These are phyloP conservation scores for Venturia oleaginea DNA, from an alignment of 2,329 filamentous ascomycete genomes.

Conservation along the genomic window DNA sequence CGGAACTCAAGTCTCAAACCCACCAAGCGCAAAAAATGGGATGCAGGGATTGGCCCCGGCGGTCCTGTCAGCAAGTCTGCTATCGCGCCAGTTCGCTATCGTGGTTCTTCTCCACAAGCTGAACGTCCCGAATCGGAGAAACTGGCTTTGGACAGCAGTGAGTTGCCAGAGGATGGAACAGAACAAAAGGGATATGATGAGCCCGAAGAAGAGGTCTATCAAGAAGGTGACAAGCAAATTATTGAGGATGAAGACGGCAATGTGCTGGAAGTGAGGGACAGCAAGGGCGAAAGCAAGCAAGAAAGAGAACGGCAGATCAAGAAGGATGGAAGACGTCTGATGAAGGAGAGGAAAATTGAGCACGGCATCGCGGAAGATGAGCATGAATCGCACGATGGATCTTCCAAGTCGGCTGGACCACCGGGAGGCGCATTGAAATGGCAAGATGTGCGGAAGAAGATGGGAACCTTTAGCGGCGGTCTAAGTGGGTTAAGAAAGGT, in stretches of 20 bases:
- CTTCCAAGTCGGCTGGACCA: constrained; percentile 20
- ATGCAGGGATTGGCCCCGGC: constrained; percentile 63
- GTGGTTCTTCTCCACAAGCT: constrained; percentile 15
- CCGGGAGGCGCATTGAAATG: constrained; percentile 27
- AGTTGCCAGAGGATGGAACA: constrained; percentile 27
- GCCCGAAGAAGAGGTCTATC: constrained; percentile 57
- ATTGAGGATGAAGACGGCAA: constrained; percentile 84
- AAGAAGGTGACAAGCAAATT: constrained; percentile 70
- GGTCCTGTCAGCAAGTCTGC: constrained; percentile 86
- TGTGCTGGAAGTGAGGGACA: constrained; percentile 53
- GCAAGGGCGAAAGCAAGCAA: constrained; percentile 31
- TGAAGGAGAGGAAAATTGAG: constrained; percentile 40
- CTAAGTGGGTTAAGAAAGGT: constrained; percentile 38
- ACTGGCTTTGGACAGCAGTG: constrained; percentile 33
- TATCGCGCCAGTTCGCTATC: constrained; percentile 56
- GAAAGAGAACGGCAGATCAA: constrained; percentile 54
- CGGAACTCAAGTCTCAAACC: constrained; percentile 45
- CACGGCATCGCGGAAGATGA: constrained; percentile 38
- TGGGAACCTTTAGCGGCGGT: constrained; percentile 28
- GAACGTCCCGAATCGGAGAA: constrained; percentile 30
- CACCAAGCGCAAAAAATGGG: constrained; percentile 54
- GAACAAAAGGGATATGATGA: constrained; percentile 20
- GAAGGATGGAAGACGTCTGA: constrained; percentile 41
- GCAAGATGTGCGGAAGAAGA: constrained; percentile 33
- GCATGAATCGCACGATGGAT: constrained; percentile 26